These are phyloP conservation scores for Trichoderma sp. DNA, from an alignment of 2,329 filamentous ascomycete species.

Conservation along the genomic window DNA sequence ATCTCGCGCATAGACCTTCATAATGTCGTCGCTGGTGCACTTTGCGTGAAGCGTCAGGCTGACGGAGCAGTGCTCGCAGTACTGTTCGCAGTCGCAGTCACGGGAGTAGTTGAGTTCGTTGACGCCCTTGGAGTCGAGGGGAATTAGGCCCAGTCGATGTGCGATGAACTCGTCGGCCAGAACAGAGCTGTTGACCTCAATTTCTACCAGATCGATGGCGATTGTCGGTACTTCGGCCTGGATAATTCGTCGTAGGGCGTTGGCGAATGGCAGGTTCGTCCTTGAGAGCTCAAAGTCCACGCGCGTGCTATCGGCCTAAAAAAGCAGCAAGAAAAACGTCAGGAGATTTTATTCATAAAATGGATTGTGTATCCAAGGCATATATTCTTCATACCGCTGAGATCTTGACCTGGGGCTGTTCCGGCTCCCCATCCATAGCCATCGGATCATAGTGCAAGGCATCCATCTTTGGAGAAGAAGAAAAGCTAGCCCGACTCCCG, in stretches of 20 bases:
- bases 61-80: slow-evolving; percentile 90
- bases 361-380: not conserved
- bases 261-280: slow-evolving; percentile 89
- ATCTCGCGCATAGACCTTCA: slow-evolving; percentile 93
- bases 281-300: slow-evolving; percentile 92
- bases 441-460: slow-evolving; percentile 64
- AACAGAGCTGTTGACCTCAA: slow-evolving; percentile 92
- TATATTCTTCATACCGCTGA: slow-evolving; percentile 54
- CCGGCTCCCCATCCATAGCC: slow-evolving; percentile 61
- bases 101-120: slow-evolving; percentile 84
- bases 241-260: slow-evolving; percentile 87
- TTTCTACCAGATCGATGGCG: slow-evolving; percentile 91
- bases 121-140: slow-evolving; percentile 81
- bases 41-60: slow-evolving; percentile 82
- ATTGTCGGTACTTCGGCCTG: slow-evolving; percentile 93
- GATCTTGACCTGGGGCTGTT: slow-evolving; percentile 63
- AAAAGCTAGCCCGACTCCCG: slow-evolving; percentile 17
- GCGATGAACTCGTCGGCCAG: slow-evolving; percentile 95
- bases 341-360: not conserved
- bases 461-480: slow-evolving; percentile 41
- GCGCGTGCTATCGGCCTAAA: slow-evolving; percentile 74
- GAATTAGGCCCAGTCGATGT: slow-evolving; percentile 88
- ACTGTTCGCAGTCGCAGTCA: slow-evolving; percentile 95
- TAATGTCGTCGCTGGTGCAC: slow-evolving; percentile 82
- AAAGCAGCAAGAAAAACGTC: not conserved